Evolutionary conservation across 1,284 basidiomycete genomes (phyloP).

Genomic region (Marasmius oreades): DNA sequence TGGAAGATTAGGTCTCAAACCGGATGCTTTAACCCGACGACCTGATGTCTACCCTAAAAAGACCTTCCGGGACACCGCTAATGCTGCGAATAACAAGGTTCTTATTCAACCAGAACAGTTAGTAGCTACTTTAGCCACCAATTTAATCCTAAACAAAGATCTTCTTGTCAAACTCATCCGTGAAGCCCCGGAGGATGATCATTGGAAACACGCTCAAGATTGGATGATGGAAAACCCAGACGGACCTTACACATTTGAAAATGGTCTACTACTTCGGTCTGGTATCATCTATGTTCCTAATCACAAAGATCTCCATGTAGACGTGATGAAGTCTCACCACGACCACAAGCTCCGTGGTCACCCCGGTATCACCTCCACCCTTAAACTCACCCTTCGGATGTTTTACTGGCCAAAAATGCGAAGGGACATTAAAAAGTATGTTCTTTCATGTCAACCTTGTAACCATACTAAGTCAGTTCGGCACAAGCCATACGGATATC

Average conservation of each 20-base stretch:
- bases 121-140: neutral
- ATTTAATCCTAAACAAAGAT: neutral
- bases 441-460: neutral
- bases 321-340: slow-evolving; percentile 4
- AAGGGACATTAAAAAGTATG: slow-evolving; percentile 15
- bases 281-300: slow-evolving; percentile 8
- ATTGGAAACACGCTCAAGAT: too few relatives aligned
- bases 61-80: neutral
- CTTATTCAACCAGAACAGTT: neutral
- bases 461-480: neutral
- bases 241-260: slow-evolving; percentile 20
- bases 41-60: slow-evolving; percentile 17
- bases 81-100: neutral
- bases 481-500: neutral
- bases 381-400: slow-evolving; percentile 13
- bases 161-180: neutral
- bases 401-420: too few relatives aligned
- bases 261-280: neutral
- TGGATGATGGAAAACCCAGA: too few relatives aligned
- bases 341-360: slow-evolving; percentile 22
- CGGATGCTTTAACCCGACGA: slow-evolving; percentile 20
- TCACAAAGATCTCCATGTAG: neutral
- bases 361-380: slow-evolving; percentile 28
- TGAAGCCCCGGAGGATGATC: too few relatives aligned
- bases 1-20: neutral